These are phyloP conservation scores for Ceratocystis cacaofunesta DNA, from an alignment of 2,329 filamentous ascomycete species.

Conservation along the genomic window DNA sequence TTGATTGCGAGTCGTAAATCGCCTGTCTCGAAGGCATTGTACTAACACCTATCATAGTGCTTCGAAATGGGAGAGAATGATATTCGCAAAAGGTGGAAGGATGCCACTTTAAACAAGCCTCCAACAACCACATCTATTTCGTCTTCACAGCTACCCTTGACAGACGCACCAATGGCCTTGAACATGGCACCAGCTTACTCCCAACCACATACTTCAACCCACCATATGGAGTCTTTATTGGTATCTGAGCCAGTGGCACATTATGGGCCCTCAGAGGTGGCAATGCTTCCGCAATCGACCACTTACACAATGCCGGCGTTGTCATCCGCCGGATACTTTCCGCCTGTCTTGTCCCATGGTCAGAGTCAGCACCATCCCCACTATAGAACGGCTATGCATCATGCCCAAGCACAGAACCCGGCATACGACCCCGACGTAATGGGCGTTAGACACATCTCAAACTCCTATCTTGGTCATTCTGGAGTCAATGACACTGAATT, in stretches of 20 bases:
- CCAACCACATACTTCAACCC: conserved; percentile 21
- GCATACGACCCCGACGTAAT: conserved; percentile 1
- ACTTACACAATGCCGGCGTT: conserved; percentile 4
- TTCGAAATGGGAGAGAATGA: conserved; percentile 17
- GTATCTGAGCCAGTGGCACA: conserved; percentile 1
- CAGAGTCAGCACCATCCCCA: neutral
- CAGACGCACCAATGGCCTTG: neutral
- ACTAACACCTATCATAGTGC: conserved; percentile 13
- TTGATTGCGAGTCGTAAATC: neutral
- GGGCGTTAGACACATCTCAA: neutral
- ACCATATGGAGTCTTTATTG: conserved; percentile 18
- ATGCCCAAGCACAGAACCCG: conserved; percentile 4
- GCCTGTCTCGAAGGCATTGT: no score
- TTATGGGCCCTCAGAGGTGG: neutral
- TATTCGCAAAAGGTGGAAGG: conserved; percentile 14
- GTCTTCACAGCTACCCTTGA: neutral
- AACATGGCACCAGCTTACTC: conserved; percentile 18
- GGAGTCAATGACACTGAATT: conserved; percentile 23
- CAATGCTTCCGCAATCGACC: conserved; percentile 1
- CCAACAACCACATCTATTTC: neutral
- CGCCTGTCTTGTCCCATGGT: neutral
- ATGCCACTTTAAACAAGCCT: conserved; percentile 2
- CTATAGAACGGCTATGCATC: neutral
- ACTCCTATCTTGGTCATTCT: conserved; percentile 20
- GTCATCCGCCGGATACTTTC: neutral